Evolutionary conservation across 202 grass and related monocot genomes (phyloP), one percentile per base, ranked within the genome.

Genomic region (Digitaria exilis): DNA sequence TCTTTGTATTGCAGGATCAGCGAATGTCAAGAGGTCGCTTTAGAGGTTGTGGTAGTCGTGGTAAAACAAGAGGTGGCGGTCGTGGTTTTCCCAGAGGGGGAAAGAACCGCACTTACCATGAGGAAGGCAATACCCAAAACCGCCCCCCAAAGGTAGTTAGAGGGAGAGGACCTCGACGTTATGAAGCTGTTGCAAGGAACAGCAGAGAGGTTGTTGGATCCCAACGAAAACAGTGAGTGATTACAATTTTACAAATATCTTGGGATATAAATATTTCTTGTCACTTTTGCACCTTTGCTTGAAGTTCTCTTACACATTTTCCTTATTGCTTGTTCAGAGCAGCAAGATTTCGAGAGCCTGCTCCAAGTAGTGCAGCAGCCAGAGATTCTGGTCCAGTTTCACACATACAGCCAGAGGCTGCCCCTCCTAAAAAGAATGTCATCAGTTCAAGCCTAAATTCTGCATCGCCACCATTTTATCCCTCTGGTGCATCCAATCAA

Each of bases 401-500:
- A 75, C 80, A 80, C 71, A 34, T 65, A 18, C 87, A 79, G 26
- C 73, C 71, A 63, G 89, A 90, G 69, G n/a, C 35, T 65, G 76
- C 16, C 46, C 71, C 88, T 86, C 72, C 80, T 55, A 93, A 89
- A 76, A 96, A 86, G 75, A 84, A 92, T 75, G 55, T 81, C 72
- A 87, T 98, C 73, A 89, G 67, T 78, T 98, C 96, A 85, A 96
- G 89, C 67, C 79, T 98, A 75, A 98, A 94, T 85, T 96, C 80
- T 57, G 96, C 93, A 0, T 98, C 96, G 11, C 96, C 91, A 44
- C 96, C 91, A 56, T 98, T 98, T 90, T 98, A 96, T 87, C 96
- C 93, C 35, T 98, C 96, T 78, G 89, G 88, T n/a, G 79, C 90
- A 68, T 78, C 88, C n/a, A 79, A 84, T 54, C 90, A 94, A 90